These are phyloP conservation scores for Earliella scabrosa DNA, from an alignment of 1,284 basidiomycete genomes.

Conservation along the genomic window DNA sequence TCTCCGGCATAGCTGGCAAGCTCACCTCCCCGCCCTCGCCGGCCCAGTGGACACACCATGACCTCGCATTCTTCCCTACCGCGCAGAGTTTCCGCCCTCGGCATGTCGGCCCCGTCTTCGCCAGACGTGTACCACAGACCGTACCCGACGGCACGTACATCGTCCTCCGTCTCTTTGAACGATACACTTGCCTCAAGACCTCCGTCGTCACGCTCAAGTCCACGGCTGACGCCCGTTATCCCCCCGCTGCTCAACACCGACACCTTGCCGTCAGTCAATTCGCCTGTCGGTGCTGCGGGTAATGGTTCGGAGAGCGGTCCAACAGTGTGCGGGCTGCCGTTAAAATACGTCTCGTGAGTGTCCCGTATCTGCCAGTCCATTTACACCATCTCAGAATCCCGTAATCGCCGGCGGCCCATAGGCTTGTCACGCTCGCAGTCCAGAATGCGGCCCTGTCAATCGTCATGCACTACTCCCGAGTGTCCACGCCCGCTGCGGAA, in stretches of 20 bases:
- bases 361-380: background rate
- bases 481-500: constrained; percentile 75
- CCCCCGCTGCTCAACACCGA: constrained; percentile 34
- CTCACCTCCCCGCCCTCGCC: background rate
- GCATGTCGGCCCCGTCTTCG: constrained; percentile 30
- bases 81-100: constrained; percentile 35
- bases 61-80: constrained; percentile 25
- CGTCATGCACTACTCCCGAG: constrained; percentile 95
- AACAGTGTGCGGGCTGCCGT: constrained; percentile 55
- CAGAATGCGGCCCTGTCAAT: constrained; percentile 97
- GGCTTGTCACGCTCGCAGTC: constrained; percentile 90
- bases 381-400: constrained; percentile 1
- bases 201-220: constrained; percentile 31
- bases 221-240: constrained; percentile 42
- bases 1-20: constrained; percentile 18
- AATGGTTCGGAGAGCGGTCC: constrained; percentile 35
- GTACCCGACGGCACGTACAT: constrained; percentile 42
- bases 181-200: constrained; percentile 28
- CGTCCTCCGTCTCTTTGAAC: constrained; percentile 33
- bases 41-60: constrained; percentile 14
- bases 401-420: constrained; percentile 36
- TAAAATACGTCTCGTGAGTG: constrained; percentile 69
- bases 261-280: constrained; percentile 26
- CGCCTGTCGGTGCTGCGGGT: constrained; percentile 10
- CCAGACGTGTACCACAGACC: constrained; percentile 48